Percentiles rank a stretch among this genome's conserved stretches.
These are phyloP conservation scores for baker's yeast (Saccharomyces cerevisiae) DNA, from an alignment of 805 yeast species.

Conservation along the genomic window DNA sequence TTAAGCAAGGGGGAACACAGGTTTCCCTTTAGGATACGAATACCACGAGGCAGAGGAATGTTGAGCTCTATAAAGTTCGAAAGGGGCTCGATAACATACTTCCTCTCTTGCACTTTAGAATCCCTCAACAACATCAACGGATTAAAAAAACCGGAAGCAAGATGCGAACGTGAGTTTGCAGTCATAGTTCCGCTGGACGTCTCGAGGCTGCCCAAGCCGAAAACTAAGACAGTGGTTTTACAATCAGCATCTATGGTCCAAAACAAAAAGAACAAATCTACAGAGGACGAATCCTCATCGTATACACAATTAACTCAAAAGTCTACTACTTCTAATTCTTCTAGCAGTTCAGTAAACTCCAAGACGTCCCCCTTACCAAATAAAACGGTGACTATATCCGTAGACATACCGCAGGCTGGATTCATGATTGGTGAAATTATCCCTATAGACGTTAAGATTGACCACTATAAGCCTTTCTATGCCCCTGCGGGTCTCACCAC, in stretches of 20 bases:
- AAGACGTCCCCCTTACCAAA: not conserved
- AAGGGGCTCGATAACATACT: constrained; percentile 70
- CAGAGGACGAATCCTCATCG: constrained; percentile 18
- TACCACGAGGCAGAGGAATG: constrained; percentile 60
- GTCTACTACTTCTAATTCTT: constrained; percentile 15
- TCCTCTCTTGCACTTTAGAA: constrained; percentile 31
- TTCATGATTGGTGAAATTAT: constrained; percentile 71
- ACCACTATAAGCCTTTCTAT: constrained; percentile 63
- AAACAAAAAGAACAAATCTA: constrained; percentile 1
- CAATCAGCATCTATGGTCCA: constrained; percentile 37
- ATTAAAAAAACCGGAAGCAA: constrained; percentile 22
- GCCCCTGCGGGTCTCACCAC: constrained; percentile 67
- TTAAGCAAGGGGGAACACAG: constrained; percentile 77
- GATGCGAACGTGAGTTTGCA: constrained; percentile 51
- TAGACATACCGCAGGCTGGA: constrained; percentile 53
- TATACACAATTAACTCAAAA: constrained; percentile 19
- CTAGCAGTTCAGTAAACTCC: not conserved
- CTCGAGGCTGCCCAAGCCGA: constrained; percentile 53
- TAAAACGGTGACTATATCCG: constrained; percentile 34
- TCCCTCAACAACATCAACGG: constrained; percentile 6
- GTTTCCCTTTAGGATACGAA: constrained; percentile 74
- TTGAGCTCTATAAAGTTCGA: constrained; percentile 76
- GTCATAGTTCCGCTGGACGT: constrained; percentile 71
- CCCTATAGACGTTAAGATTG: constrained; percentile 58
- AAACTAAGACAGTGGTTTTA: constrained; percentile 55